These are phyloP conservation scores for Penicillium coffeae DNA, from an alignment of 495 filamentous ascomycete species.

Conservation along the genomic window DNA sequence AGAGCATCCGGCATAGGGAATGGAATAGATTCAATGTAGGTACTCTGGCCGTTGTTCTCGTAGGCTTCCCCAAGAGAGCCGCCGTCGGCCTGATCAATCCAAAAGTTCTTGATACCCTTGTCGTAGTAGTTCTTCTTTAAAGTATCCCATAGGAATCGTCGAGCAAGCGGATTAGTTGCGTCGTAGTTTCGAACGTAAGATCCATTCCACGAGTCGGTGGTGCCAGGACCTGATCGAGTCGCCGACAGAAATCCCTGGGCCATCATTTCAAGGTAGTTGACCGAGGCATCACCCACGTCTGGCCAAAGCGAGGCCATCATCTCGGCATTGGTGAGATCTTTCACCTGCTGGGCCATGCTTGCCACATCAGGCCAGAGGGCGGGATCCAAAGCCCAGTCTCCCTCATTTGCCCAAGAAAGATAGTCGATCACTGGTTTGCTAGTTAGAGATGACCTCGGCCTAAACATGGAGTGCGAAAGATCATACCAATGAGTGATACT, in stretches of 20 bases:
- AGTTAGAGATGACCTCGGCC: neutral
- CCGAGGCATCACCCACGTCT: constrained; percentile 25
- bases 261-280: constrained; percentile 28
- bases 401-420: constrained; percentile 31
- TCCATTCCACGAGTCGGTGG: constrained; percentile 29
- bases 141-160: constrained; percentile 20
- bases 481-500: constrained; percentile 18
- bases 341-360: constrained; percentile 22
- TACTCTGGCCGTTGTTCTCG: constrained; percentile 29
- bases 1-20: constrained; percentile 24
- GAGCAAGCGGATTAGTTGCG: constrained; percentile 23
- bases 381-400: constrained; percentile 31
- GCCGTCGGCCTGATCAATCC: constrained; percentile 34
- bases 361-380: constrained; percentile 22
- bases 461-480: neutral
- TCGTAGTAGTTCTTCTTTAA: constrained; percentile 25
- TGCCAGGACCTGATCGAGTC: constrained; percentile 25
- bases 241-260: constrained; percentile 24
- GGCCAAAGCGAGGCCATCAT: constrained; percentile 36
- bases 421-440: constrained; percentile 24
- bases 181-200: constrained; percentile 32
- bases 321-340: constrained; percentile 25
- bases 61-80: constrained; percentile 28
- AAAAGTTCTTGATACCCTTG: constrained; percentile 28
- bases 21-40: constrained; percentile 25